Evolutionary conservation across 1,139 yeast genomes (phyloP).

Genomic region (Tardiomyces blankii): DNA sequence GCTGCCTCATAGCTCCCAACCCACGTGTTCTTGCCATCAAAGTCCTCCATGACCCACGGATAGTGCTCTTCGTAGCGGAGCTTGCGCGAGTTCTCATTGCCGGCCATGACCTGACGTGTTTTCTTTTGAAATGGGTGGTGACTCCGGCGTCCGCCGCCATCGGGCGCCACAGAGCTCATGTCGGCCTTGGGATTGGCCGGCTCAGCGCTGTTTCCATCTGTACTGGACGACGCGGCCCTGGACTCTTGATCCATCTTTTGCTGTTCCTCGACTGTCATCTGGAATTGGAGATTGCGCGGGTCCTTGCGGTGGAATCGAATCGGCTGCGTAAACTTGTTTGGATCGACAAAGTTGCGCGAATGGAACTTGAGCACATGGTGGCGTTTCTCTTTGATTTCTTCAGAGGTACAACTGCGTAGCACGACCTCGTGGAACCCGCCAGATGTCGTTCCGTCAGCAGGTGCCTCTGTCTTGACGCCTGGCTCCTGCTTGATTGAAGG

Average conservation of each 20-base stretch:
- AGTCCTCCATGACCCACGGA: constrained; percentile 92
- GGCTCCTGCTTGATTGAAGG: neutral
- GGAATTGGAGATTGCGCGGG: constrained; percentile 82
- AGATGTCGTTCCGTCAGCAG: neutral
- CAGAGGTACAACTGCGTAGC: constrained; percentile 59
- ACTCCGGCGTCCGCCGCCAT: constrained; percentile 75
- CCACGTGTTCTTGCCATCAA: constrained; percentile 87
- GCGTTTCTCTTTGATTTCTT: constrained; percentile 63
- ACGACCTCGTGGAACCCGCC: constrained; percentile 44
- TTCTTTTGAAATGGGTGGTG: constrained; percentile 59
- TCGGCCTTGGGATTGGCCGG: constrained; percentile 31
- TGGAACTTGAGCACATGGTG: constrained; percentile 79
- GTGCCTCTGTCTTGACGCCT: neutral
- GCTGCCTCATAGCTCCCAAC: constrained; percentile 97
- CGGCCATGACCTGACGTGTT: constrained; percentile 69
- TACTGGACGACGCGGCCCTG: constrained; percentile 20
- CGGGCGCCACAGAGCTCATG: constrained; percentile 67
- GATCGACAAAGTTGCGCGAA: constrained; percentile 59
- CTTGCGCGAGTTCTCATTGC: constrained; percentile 65
- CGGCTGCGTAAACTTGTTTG: constrained; percentile 67
- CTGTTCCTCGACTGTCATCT: constrained; percentile 52
- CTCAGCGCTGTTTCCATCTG: constrained; percentile 24
- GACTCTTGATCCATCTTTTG: constrained; percentile 39
- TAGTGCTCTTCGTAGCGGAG: constrained; percentile 89
- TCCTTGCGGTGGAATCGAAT: constrained; percentile 85